Evolutionary conservation across 2,329 filamentous ascomycete genomes (phyloP).

Genomic region (Apiospora pterosperma): DNA sequence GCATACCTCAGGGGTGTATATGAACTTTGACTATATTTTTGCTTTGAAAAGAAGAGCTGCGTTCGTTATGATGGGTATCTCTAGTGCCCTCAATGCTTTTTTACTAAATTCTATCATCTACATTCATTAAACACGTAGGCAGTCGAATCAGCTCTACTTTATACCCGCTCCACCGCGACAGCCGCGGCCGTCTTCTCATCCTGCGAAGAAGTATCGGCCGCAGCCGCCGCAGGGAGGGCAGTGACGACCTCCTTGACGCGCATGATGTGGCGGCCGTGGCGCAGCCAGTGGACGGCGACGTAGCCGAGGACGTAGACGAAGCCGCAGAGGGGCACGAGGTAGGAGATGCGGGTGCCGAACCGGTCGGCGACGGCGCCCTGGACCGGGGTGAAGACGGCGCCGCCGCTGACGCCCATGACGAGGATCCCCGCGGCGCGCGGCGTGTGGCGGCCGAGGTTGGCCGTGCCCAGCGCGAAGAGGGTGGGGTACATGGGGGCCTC

Average conservation of each 20-base stretch:
- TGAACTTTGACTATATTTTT: too few species aligned
- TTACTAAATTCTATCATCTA: too few species aligned
- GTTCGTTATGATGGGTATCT: too few species aligned
- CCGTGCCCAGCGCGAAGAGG: slow-evolving; percentile 8
- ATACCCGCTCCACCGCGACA: background rate
- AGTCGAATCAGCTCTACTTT: background rate
- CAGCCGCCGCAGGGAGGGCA: slow-evolving; percentile 7
- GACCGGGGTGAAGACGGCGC: slow-evolving; percentile 10
- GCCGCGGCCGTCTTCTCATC: slow-evolving; percentile 4
- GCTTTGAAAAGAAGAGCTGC: too few species aligned
- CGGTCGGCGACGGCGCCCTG: slow-evolving; percentile 30
- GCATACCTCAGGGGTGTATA: too few species aligned
- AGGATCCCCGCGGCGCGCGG: slow-evolving; percentile 10
- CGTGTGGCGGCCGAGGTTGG: slow-evolving; percentile 11
- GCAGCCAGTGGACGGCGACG: slow-evolving; percentile 27
- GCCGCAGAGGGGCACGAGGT: slow-evolving; percentile 39
- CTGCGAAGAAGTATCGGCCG: background rate
- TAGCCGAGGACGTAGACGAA: slow-evolving; percentile 35
- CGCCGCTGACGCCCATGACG: slow-evolving; percentile 10
- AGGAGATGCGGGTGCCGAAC: slow-evolving; percentile 36
- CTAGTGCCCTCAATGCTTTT: too few species aligned
- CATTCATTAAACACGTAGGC: background rate
- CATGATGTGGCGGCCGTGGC: slow-evolving; percentile 27
- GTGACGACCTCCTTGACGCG: slow-evolving; percentile 26
- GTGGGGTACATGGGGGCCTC: slow-evolving; percentile 11